A percentile compares a stretch with the other conserved stretches of the same genome.
These are phyloP conservation scores for Xerocomus brunneocitrinus DNA, from an alignment of 768 basidiomycete species.

Conservation along the genomic window DNA sequence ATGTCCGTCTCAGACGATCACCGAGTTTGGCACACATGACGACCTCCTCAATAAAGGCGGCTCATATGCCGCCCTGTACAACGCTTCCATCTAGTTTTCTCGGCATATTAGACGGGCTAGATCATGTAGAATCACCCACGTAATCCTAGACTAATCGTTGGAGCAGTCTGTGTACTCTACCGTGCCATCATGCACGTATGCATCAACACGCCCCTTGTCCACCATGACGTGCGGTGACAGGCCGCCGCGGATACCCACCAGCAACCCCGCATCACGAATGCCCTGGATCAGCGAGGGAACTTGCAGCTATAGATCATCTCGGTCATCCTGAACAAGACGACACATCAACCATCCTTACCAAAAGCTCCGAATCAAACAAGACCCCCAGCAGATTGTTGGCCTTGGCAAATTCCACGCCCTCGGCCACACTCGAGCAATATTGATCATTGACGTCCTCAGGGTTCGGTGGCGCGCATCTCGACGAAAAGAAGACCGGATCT, in stretches of 20 bases:
- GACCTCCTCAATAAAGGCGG: conserved; percentile 57
- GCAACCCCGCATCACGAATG: conserved; percentile 82
- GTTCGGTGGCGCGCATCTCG: conserved; percentile 50
- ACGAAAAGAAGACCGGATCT: conserved; percentile 96
- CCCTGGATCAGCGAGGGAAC: conserved; percentile 88
- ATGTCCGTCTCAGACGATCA: conserved; percentile 51
- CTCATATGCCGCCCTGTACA: conserved; percentile 65
- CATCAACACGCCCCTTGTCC: conserved; percentile 58
- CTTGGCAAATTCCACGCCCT: conserved; percentile 91
- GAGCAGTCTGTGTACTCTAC: conserved; percentile 66
- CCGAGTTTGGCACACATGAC: conserved; percentile 72
- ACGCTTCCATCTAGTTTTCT: conserved; percentile 52
- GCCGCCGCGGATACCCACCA: conserved; percentile 81
- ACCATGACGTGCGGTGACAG: conserved; percentile 37
- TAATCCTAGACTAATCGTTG: conserved; percentile 38
- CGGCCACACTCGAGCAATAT: conserved; percentile 63
- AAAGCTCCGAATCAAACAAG: conserved; percentile 78
- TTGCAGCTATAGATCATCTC: conserved; percentile 43
- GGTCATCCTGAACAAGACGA: background rate
- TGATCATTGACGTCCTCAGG: conserved; percentile 41
- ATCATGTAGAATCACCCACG: conserved; percentile 18
- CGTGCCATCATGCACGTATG: conserved; percentile 57
- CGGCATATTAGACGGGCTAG: conserved; percentile 14
- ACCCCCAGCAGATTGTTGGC: conserved; percentile 90
- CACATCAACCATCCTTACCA: conserved; percentile 50